phyloP scores from a whole-genome alignment of 306 rosid genomes.

The Rosa lucieae region DNA sequence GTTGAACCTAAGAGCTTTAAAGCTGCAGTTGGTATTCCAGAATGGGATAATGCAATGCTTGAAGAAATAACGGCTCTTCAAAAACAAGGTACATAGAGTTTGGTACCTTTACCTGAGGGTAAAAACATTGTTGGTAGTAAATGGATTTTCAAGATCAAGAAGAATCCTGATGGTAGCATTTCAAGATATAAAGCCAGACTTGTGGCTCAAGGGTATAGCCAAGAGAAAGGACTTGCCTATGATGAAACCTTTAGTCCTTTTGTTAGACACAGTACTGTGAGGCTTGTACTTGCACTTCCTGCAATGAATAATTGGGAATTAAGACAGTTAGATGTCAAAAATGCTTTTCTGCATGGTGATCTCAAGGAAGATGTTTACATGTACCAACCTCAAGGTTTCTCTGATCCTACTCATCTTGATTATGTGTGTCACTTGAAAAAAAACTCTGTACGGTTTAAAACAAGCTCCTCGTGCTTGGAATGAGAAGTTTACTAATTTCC shows the following conservation, averaged over 20 bases:
- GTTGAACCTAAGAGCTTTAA: background rate
- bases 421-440: background rate
- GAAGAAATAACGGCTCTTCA: background rate
- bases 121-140: background rate
- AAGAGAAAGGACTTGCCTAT: background rate
- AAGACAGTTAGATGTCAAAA: too few relatives aligned
- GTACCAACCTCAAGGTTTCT: background rate
- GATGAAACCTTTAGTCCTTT: background rate
- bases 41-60: background rate
- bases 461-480: background rate
- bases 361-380: background rate
- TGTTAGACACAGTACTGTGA: background rate
- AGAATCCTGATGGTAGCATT: background rate
- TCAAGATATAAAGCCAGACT: background rate
- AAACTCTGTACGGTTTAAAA: background rate
- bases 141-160: background rate
- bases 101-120: background rate
- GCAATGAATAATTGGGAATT: too few relatives aligned
- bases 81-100: background rate
- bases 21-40: background rate
- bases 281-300: background rate
- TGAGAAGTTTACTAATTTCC: background rate
- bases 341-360: too few relatives aligned
- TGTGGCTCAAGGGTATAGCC: background rate
- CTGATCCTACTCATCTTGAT: background rate